Conservation (phyloP, 768 basidiomycete species). For the Boletus sp. region DNA sequence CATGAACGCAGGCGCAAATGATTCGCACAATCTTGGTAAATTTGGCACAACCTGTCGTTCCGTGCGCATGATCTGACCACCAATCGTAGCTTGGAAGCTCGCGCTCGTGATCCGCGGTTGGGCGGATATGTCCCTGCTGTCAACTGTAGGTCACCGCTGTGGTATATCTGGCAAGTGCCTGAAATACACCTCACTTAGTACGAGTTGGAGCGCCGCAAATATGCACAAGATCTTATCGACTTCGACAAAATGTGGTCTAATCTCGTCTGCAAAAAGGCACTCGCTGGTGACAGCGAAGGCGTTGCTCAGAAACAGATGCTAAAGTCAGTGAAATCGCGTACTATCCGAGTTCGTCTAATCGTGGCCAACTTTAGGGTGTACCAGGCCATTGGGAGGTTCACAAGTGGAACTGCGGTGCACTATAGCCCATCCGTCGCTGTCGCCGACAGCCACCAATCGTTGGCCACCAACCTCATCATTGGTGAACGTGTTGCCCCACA, state of each 20-base stretch:
- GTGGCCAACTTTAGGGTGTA: conserved; percentile 33
- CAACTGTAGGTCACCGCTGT: conserved; percentile 36
- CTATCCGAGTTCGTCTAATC: not conserved
- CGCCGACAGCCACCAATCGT: conserved; percentile 31
- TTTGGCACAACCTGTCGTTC: not conserved
- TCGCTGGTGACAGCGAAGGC: conserved; percentile 35
- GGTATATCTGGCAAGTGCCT: not conserved
- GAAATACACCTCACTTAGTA: conserved; percentile 33
- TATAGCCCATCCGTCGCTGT: conserved; percentile 42
- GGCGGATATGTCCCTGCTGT: conserved; percentile 43
- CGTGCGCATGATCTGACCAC: not conserved
- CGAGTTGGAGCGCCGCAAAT: conserved; percentile 51
- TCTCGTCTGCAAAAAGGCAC: conserved; percentile 51
- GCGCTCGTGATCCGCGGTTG: conserved; percentile 45
- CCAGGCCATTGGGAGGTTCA: conserved; percentile 43
- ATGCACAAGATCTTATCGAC: conserved; percentile 50
- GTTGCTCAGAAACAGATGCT: conserved; percentile 42
- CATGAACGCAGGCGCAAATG: conserved; percentile 53
- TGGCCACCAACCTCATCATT: conserved; percentile 39
- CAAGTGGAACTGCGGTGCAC: conserved; percentile 47
- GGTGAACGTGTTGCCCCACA: conserved; percentile 51
- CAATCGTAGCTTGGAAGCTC: conserved; percentile 48
- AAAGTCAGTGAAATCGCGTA: conserved; percentile 24
- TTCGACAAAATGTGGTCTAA: conserved; percentile 51
- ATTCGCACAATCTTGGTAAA: conserved; percentile 49